phyloP scores from a whole-genome alignment of 768 basidiomycete species.

The Hortiboletus campestris region DNA sequence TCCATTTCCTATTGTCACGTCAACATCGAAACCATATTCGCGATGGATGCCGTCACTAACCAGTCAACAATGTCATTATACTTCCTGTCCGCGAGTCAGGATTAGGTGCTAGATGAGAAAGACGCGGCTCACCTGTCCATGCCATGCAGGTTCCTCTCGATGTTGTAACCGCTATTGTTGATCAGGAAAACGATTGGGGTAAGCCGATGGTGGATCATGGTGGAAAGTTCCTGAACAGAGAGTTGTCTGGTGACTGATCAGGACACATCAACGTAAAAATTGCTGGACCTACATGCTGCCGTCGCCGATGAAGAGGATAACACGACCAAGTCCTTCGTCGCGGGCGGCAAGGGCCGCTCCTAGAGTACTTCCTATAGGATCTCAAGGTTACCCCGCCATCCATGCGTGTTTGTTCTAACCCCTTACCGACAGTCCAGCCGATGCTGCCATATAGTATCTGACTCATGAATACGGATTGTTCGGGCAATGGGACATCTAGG shows the following conservation, averaged over 20 bases:
- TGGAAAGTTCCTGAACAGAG: conserved; percentile 79
- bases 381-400: neutral
- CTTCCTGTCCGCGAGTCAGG: conserved; percentile 40
- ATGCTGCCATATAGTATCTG: conserved; percentile 93
- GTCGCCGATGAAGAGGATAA: conserved; percentile 84
- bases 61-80: conserved; percentile 89
- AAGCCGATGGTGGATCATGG: conserved; percentile 71
- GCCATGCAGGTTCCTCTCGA: conserved; percentile 79
- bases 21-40: neutral
- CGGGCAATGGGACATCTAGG: conserved; percentile 74
- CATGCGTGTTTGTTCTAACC: neutral
- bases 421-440: conserved; percentile 79
- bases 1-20: conserved; percentile 52
- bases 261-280: neutral
- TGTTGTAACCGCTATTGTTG: conserved; percentile 83
- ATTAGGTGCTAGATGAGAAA: neutral
- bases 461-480: conserved; percentile 59
- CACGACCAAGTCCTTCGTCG: conserved; percentile 59
- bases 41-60: conserved; percentile 26
- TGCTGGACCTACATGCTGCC: conserved; percentile 62
- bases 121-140: conserved; percentile 41
- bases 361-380: conserved; percentile 52
- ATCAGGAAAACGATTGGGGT: conserved; percentile 83
- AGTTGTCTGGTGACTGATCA: conserved; percentile 52
- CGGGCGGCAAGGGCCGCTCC: conserved; percentile 80